Percentiles rank a stretch among this genome's conserved stretches.
These are phyloP conservation scores for Artemisia annua DNA, from an alignment of 129 eudicot species.

Conservation along the genomic window DNA sequence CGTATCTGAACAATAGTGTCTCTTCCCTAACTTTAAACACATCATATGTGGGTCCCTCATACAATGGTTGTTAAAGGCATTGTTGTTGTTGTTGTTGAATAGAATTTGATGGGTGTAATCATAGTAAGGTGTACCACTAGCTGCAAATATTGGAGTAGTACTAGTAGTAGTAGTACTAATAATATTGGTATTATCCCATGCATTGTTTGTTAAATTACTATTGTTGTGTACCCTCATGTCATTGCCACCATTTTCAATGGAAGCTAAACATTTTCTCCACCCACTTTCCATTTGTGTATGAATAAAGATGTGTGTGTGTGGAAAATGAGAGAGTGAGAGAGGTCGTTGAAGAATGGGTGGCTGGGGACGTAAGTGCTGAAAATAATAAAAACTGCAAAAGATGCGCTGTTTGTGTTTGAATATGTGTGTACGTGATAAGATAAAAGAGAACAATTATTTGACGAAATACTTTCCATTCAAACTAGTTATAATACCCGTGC, in stretches of 20 bases:
- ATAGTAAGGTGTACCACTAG: conserved; percentile 16
- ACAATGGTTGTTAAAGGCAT: conserved; percentile 7
- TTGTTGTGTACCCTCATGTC: conserved; percentile 32
- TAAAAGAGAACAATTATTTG: conserved; percentile 23
- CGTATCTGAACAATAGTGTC: conserved; percentile 54
- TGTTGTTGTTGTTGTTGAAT: neutral
- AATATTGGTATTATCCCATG: conserved; percentile 37
- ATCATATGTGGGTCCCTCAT: conserved; percentile 60
- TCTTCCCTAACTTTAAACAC: conserved; percentile 69
- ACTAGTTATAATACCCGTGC: too few species aligned
- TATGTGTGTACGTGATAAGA: neutral
- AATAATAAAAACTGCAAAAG: conserved; percentile 32
- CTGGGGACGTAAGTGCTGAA: conserved; percentile 31
- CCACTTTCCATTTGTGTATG: conserved; percentile 45
- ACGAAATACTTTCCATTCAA: neutral
- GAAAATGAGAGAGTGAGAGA: neutral
- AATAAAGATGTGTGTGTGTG: neutral
- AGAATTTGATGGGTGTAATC: conserved; percentile 19
- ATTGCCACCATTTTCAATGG: conserved; percentile 4
- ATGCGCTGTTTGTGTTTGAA: conserved; percentile 15
- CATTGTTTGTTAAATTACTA: conserved; percentile 36
- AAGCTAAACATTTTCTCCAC: conserved; percentile 30
- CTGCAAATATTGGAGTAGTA: neutral
- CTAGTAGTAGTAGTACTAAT: conserved; percentile 8
- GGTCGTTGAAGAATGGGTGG: conserved; percentile 28